Evolutionary conservation across 495 filamentous ascomycete species (phyloP).

Genomic region (Penicillium bialowiezense): DNA sequence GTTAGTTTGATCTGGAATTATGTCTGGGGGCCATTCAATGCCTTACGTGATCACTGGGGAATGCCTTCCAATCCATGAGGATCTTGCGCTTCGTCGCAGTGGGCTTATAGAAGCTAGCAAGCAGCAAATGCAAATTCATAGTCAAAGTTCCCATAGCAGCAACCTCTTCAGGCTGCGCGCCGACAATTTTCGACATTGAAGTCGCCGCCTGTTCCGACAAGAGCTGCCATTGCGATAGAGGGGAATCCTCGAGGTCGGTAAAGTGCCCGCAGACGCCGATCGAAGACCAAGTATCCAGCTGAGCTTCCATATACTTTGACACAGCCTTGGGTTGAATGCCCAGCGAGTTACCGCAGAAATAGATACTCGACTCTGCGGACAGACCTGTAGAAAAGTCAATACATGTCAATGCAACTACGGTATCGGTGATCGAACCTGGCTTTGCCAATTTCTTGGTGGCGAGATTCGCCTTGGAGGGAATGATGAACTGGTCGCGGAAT

Average conservation of each 20-base stretch:
- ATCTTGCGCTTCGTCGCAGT: conserved; percentile 75
- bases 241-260: conserved; percentile 68
- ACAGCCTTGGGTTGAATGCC: conserved; percentile 83
- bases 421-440: conserved; percentile 31
- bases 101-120: conserved; percentile 89
- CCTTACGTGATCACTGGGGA: conserved; percentile 85
- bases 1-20: neutral
- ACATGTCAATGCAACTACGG: no score
- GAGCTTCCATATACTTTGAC: conserved; percentile 65
- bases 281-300: conserved; percentile 83
- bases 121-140: conserved; percentile 82
- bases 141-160: conserved; percentile 93
- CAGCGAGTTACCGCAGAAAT: conserved; percentile 93
- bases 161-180: conserved; percentile 73
- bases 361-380: conserved; percentile 57
- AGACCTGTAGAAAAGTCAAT: conserved; percentile 25
- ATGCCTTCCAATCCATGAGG: conserved; percentile 89
- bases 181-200: conserved; percentile 79
- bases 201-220: conserved; percentile 68
- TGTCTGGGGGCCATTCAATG: neutral
- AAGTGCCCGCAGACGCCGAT: conserved; percentile 94
- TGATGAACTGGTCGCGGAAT: conserved; percentile 74
- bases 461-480: conserved; percentile 78
- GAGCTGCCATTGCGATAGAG: conserved; percentile 75
- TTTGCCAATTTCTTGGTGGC: conserved; percentile 61